Conservation (phyloP, 2,329 filamentous ascomycete species). For the Thelonectria blattea region DNA sequence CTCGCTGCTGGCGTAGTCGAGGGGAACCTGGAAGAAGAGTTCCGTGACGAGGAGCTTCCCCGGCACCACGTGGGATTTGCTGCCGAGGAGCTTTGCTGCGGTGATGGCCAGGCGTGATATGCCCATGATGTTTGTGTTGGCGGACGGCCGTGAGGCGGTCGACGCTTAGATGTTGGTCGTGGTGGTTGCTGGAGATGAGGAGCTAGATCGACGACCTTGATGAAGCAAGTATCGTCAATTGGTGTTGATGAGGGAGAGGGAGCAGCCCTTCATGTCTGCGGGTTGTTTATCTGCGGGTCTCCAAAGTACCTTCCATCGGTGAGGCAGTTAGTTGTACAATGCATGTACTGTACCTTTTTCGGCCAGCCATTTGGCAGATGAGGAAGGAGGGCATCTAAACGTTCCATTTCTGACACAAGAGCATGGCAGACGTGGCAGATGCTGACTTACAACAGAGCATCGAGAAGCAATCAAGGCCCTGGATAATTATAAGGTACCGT, state of each 20-base stretch:
- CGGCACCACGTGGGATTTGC: constrained; percentile 51
- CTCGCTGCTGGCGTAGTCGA: constrained; percentile 72
- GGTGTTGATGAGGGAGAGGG: no score
- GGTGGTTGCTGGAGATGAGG: no score
- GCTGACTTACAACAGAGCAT: no score
- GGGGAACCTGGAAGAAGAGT: constrained; percentile 84
- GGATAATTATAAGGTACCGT: no score
- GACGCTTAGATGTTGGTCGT: no score
- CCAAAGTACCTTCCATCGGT: neutral
- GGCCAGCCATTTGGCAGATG: no score
- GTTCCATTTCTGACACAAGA: no score
- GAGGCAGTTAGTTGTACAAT: neutral
- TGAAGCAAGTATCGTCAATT: neutral
- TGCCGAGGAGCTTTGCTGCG: constrained; percentile 48
- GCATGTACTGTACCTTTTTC: neutral
- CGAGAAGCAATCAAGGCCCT: no score
- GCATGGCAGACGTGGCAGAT: no score
- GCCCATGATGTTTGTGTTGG: constrained; percentile 9
- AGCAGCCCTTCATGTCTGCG: no score
- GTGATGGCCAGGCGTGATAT: constrained; percentile 38
- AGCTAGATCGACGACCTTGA: neutral
- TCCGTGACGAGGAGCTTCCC: constrained; percentile 80
- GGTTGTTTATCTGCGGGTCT: constrained; percentile 17
- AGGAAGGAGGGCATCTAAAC: no score
- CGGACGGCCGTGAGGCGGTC: no score